These are phyloP conservation scores for Boletales sp. DNA, from an alignment of 768 basidiomycete species.

Conservation along the genomic window DNA sequence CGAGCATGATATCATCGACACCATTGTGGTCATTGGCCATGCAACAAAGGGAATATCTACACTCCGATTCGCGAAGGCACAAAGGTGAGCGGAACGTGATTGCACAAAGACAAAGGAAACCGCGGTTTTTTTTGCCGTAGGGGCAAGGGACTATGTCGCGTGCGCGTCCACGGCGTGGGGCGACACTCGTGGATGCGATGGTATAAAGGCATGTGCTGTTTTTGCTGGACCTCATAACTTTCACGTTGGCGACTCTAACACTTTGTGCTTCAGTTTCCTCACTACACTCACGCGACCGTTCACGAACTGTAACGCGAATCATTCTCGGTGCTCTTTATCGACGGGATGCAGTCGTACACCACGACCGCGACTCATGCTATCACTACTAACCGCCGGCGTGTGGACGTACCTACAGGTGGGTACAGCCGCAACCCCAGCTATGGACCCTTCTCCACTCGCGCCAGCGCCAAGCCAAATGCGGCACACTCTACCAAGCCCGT, in stretches of 20 bases:
- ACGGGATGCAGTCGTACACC: background rate
- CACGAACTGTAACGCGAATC: conserved; percentile 1
- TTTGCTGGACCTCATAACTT: background rate
- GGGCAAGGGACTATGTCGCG: background rate
- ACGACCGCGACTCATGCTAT: background rate
- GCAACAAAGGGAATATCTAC: conserved; percentile 7
- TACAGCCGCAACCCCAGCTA: background rate
- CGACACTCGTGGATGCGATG: background rate
- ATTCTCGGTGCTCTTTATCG: background rate
- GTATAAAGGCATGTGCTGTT: background rate
- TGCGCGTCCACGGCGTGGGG: background rate
- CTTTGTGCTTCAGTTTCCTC: background rate
- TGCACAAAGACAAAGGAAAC: background rate
- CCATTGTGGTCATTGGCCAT: background rate
- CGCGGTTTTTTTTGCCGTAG: background rate
- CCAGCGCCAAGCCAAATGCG: background rate
- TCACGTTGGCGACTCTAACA: background rate
- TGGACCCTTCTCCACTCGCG: background rate
- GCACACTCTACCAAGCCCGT: background rate
- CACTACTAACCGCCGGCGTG: background rate
- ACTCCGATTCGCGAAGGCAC: conserved; percentile 3
- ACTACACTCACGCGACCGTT: background rate
- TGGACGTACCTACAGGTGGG: background rate
- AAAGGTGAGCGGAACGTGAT: conserved; percentile 10
- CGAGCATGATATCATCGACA: background rate